These are phyloP conservation scores for Byssoonygena ceratinophila DNA, from an alignment of 2,329 filamentous ascomycete genomes.

Conservation along the genomic window DNA sequence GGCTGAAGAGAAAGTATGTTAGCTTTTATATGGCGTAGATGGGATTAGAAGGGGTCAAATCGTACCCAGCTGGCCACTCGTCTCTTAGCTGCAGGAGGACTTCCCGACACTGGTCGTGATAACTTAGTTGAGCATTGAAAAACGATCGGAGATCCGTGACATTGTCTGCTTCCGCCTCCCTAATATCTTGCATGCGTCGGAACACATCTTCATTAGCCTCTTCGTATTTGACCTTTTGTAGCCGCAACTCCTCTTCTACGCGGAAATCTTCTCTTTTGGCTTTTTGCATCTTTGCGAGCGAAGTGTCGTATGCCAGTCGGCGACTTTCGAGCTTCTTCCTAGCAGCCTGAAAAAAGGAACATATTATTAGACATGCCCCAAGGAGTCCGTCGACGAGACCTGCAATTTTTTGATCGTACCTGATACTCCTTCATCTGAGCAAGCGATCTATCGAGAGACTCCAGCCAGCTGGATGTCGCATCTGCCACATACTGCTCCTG, in stretches of 20 bases:
- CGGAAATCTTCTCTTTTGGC: constrained; percentile 88
- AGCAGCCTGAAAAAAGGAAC: constrained; percentile 45
- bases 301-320: constrained; percentile 81
- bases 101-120: constrained; percentile 82
- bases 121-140: constrained; percentile 78
- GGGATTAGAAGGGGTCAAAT: constrained; percentile 6
- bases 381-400: too few relatives aligned
- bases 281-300: constrained; percentile 81
- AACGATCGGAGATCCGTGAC: constrained; percentile 69
- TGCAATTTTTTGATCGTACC: constrained; percentile 51
- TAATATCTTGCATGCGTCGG: constrained; percentile 90
- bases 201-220: constrained; percentile 87
- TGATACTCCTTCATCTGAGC: constrained; percentile 98
- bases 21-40: neutral
- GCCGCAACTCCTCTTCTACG: constrained; percentile 81
- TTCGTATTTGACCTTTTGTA: constrained; percentile 90
- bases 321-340: constrained; percentile 91
- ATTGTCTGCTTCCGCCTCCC: constrained; percentile 77
- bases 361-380: neutral
- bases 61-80: constrained; percentile 57
- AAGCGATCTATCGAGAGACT: constrained; percentile 78
- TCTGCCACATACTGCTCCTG: constrained; percentile 74
- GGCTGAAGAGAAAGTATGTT: neutral
- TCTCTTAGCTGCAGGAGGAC: constrained; percentile 61
- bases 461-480: constrained; percentile 74